Evolutionary conservation across 2,329 filamentous ascomycete genomes (phyloP), one percentile per base, ranked within the genome.

Genomic region (Mycosphaerella sp.): DNA sequence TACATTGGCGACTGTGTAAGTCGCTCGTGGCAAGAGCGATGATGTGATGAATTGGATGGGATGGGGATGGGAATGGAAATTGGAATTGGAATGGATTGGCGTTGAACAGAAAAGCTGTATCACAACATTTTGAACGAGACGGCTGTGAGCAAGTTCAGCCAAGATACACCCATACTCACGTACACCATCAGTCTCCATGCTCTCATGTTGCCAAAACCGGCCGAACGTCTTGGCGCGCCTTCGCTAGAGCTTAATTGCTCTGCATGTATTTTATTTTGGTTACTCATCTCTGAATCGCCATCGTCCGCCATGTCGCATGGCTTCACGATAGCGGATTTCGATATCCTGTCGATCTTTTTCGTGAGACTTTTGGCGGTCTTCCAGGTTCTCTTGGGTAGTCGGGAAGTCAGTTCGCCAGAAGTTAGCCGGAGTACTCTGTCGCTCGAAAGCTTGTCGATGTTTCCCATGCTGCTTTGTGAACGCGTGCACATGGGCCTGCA

Each of bases 401-500:
- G 92, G 91, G 68, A 98, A 95, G 62, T 95, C 92, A 1, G 86
- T 80, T 51, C 88, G 79, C 93, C 93, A 98, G 68, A 89, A 97
- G 0, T 90, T 91, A 1, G 89, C 89, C 10, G 93, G 91, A 8
- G 86, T 89, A 43, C 74, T 77, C 58, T 81, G 78, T 48, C 89
- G 80, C 56, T 84, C 80, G 69, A 86, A 90, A 29, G 83, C 78
- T 62, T 92, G 81, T 53, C 86, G 80, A 70, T 96, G 91, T 67
- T 79, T 89, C 5, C 90, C 90, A 68, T 82, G 83, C 57, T 81
- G 79, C 65, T 91, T 84, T 1, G 91, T 86, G 59, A 95, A 74
- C 46, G 84, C 77, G 66, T 82, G 80, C 0, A 83, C 85, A 66
- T 85, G 85, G 10, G 91, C 91, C 65, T 90, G 80, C n/a, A 89